Conservation (phyloP, 1,284 basidiomycete species). For the Leccinum pachyderme region DNA sequence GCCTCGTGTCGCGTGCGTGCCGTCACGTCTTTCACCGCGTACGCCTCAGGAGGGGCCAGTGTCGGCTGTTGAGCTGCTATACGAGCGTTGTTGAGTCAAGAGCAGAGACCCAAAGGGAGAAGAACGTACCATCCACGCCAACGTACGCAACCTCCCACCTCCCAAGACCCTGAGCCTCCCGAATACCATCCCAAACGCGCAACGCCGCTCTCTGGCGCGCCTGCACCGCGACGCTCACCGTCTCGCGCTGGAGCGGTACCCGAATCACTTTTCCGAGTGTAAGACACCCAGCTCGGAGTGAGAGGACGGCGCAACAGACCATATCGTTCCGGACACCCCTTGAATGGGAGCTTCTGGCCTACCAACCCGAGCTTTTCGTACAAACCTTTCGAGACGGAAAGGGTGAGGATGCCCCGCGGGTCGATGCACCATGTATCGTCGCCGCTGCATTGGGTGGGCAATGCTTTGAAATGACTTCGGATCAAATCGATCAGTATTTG, state of each 20-base stretch:
- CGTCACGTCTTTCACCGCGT: constrained; percentile 5
- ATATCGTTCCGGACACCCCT: constrained; percentile 43
- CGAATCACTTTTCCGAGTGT: constrained; percentile 39
- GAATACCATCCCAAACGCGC: constrained; percentile 39
- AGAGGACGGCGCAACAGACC: constrained; percentile 38
- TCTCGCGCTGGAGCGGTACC: constrained; percentile 40
- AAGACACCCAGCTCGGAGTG: not conserved
- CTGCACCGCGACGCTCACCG: constrained; percentile 32
- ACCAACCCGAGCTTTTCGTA: constrained; percentile 59
- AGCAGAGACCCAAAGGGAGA: too few relatives aligned
- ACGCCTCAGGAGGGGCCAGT: not conserved
- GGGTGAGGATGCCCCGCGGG: constrained; percentile 50
- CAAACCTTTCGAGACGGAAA: constrained; percentile 51
- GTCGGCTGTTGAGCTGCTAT: not conserved
- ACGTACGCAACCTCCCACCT: constrained; percentile 47
- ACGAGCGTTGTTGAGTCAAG: not conserved
- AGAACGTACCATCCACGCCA: constrained; percentile 17
- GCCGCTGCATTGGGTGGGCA: constrained; percentile 35
- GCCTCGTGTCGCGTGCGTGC: constrained; percentile 18
- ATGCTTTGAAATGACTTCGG: constrained; percentile 35
- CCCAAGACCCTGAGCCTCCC: constrained; percentile 34
- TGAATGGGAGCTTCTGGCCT: constrained; percentile 50
- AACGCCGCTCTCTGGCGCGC: constrained; percentile 38
- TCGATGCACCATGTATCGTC: constrained; percentile 68
- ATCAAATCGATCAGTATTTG: not conserved